Evolutionary conservation across 2,329 filamentous ascomycete species (phyloP).

Genomic region (Fusarium caatingaense): DNA sequence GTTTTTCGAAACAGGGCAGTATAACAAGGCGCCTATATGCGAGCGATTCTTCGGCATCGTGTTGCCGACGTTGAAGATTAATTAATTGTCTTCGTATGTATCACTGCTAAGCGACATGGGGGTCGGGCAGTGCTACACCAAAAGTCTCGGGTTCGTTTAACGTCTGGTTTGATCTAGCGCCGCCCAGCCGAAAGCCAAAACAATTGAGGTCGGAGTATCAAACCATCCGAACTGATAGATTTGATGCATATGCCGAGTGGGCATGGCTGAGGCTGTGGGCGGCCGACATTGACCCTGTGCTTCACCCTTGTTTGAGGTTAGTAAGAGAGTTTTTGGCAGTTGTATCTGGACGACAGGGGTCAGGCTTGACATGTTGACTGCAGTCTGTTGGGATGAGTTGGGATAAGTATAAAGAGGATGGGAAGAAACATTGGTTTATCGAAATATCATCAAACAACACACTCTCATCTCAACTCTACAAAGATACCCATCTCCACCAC

Average conservation of each 20-base stretch:
- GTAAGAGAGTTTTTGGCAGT: constrained; percentile 5
- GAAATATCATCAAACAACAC: constrained; percentile 1
- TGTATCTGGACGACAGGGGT: neutral
- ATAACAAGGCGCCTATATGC: neutral
- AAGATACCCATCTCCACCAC: constrained; percentile 2
- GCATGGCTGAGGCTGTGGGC: constrained; percentile 26
- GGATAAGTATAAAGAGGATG: constrained; percentile 23
- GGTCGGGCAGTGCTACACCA: constrained; percentile 8
- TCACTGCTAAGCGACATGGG: neutral
- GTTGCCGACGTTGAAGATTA: constrained; percentile 10
- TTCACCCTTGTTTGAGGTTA: constrained; percentile 37
- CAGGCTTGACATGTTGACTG: constrained; percentile 7
- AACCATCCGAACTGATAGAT: constrained; percentile 22
- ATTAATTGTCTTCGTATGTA: neutral
- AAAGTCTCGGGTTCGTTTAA: constrained; percentile 18
- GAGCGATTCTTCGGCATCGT: constrained; percentile 5
- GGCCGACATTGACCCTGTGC: constrained; percentile 29
- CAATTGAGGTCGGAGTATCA: constrained; percentile 25
- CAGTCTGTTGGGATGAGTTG: constrained; percentile 4
- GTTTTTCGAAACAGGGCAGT: constrained; percentile 6
- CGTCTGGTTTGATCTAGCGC: constrained; percentile 27
- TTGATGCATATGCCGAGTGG: constrained; percentile 14
- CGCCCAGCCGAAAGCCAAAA: constrained; percentile 17
- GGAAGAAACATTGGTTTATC: neutral
- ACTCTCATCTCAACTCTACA: constrained; percentile 4